A percentile compares a stretch with the other conserved stretches of the same genome.
phyloP scores from a whole-genome alignment of 2,329 filamentous ascomycete species.

The Herpomyces periplanetae region DNA sequence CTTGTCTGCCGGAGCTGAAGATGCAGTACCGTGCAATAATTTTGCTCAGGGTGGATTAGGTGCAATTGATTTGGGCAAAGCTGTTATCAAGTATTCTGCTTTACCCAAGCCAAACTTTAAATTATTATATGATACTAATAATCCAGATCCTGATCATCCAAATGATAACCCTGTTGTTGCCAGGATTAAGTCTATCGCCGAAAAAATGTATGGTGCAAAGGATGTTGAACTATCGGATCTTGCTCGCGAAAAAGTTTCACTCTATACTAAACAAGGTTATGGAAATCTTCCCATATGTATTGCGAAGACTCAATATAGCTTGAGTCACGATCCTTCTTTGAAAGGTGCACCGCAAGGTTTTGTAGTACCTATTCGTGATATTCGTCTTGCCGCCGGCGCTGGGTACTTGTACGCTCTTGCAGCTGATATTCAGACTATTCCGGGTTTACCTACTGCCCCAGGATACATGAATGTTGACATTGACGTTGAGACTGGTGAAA shows the following conservation, averaged over 20 bases:
- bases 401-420: constrained; percentile 82
- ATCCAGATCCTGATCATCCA: too few species aligned
- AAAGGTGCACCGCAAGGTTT: constrained; percentile 88
- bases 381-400: constrained; percentile 65
- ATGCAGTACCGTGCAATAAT: constrained; percentile 75
- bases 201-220: constrained; percentile 71
- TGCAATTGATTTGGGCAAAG: constrained; percentile 52
- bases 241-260: constrained; percentile 82
- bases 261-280: constrained; percentile 65
- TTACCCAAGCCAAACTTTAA: constrained; percentile 38
- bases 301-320: constrained; percentile 90
- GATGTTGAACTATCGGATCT: constrained; percentile 72
- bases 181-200: constrained; percentile 59
- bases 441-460: constrained; percentile 66
- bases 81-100: constrained; percentile 40
- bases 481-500: constrained; percentile 42
- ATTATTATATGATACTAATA: constrained; percentile 42
- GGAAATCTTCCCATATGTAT: constrained; percentile 77
- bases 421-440: constrained; percentile 92
- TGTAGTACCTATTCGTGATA: constrained; percentile 70
- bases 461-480: constrained; percentile 78
- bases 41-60: constrained; percentile 83
- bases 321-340: constrained; percentile 61
- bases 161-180: constrained; percentile 34
- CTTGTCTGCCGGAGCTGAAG: constrained; percentile 59